A percentile compares a stretch with the other conserved stretches of the same genome.
These are phyloP conservation scores for Amanita jacksonii DNA, from an alignment of 768 basidiomycete genomes.

Conservation along the genomic window DNA sequence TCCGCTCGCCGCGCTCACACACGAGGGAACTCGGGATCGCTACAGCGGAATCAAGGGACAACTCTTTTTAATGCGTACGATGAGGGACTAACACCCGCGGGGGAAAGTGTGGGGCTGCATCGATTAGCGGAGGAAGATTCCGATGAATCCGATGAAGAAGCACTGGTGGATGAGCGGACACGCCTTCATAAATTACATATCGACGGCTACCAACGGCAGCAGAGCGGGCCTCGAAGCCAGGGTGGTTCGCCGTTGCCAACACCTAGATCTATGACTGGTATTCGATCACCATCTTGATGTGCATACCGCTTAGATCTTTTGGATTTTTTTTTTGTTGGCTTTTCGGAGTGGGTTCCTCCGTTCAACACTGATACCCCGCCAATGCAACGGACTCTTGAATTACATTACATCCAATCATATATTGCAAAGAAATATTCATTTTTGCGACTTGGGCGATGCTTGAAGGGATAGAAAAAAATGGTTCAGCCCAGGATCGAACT, in stretches of 20 bases:
- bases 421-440: neutral
- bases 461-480: too few species aligned
- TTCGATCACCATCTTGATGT: slow-evolving; percentile 22
- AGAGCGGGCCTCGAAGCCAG: slow-evolving; percentile 40
- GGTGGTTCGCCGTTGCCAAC: slow-evolving; percentile 39
- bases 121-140: slow-evolving; percentile 61
- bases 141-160: slow-evolving; percentile 39
- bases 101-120: slow-evolving; percentile 44
- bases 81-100: slow-evolving; percentile 21
- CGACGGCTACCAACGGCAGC: slow-evolving; percentile 12
- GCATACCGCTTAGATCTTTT: neutral
- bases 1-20: slow-evolving; percentile 17
- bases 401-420: neutral
- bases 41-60: slow-evolving; percentile 54
- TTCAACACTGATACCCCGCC: too few species aligned
- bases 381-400: neutral
- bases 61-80: slow-evolving; percentile 76
- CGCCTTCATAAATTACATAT: slow-evolving; percentile 21
- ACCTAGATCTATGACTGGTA: slow-evolving; percentile 22
- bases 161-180: slow-evolving; percentile 38
- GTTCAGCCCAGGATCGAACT: slow-evolving; percentile 36
- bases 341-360: neutral
- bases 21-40: slow-evolving; percentile 57
- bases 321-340: neutral
- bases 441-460: too few species aligned